These are phyloP conservation scores for Neurospora intermedia DNA, from an alignment of 495 filamentous ascomycete species.

Conservation along the genomic window DNA sequence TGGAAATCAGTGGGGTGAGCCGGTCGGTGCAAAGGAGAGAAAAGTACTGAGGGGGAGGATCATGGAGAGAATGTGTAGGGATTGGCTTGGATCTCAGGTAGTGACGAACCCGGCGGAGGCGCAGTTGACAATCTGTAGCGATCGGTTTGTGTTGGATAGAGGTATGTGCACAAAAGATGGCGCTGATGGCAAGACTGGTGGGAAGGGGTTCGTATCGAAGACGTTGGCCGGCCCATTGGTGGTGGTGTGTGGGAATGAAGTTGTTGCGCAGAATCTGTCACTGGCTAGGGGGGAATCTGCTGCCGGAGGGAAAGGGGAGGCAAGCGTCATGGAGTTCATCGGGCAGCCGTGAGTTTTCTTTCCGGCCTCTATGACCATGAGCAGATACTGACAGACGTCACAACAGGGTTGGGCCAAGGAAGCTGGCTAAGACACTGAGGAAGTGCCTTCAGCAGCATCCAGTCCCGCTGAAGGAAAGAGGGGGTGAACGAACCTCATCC, in stretches of 20 bases:
- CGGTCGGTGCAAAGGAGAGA: not conserved
- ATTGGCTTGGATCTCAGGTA: conserved; percentile 8
- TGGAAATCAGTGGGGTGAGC: not conserved
- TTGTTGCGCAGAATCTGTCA: conserved; percentile 13
- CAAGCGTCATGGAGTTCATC: conserved; percentile 16
- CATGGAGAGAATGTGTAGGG: conserved; percentile 16
- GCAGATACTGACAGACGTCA: conserved; percentile 3
- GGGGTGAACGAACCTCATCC: not conserved
- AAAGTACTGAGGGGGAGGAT: not conserved
- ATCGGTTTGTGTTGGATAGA: not conserved
- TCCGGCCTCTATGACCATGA: not conserved
- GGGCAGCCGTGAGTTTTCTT: conserved; percentile 22
- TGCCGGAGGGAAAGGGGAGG: conserved; percentile 8
- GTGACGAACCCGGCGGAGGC: not conserved
- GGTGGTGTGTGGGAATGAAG: conserved; percentile 14
- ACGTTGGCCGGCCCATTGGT: conserved; percentile 3
- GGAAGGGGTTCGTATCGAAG: not conserved
- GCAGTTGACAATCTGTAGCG: not conserved
- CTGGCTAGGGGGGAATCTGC: conserved; percentile 4
- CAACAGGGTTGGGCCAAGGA: conserved; percentile 45
- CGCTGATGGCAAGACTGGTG: not conserved
- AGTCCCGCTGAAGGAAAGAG: not conserved
- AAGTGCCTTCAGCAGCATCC: not conserved
- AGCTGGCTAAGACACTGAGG: conserved; percentile 45
- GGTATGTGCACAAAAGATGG: not conserved